Base-by-base conservation (phyloP, 495 filamentous ascomycete species). In the Aspergillus ellipticus region DNA sequence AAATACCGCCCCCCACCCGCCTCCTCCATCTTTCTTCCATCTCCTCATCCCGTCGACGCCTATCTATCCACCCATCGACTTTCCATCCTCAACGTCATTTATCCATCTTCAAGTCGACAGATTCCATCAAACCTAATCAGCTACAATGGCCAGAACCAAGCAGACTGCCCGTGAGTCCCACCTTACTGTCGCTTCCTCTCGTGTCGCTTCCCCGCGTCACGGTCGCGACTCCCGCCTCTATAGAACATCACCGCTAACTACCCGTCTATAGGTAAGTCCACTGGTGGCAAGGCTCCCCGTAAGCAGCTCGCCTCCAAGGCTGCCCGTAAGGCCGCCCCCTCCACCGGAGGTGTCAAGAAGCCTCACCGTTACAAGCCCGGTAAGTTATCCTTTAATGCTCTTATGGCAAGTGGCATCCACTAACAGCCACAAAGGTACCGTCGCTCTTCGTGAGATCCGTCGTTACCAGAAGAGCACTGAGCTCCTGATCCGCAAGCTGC, bases 391-490 rank as follows among this genome's bases (percentile, higher is more conserved):
- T 21, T 9, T 39, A 16, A 21, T 42, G n/a, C n/a, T 11, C n/a
- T 41, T n/a, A 26, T 52, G 43, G 16, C 45, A 55, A 49, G 20
- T 10, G 50, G 39, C 39, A 47, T 48, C 59, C 19, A 31, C 73
- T 82, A 72, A 78, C 58, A 59, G 19, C 31, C 24, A 24, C 3
- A 56, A n/a, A 85, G 85, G 85, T 83, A 99, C 94, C 82, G 94
- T 99, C 88, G 94, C 94, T 92, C 94, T 99, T 68, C 94, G 94
- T 93, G 94, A 99, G 84, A 99, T 99, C 76, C 95, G 94, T 92
- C 94, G 94, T 73, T 99, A 99, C 87, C 94, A 99, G 86, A 99
- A 99, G 86, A 96, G 92, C 66, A 99, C 94, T 69, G 94, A 99
- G 90, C 93, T 99, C 58, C 78, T 99, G 68, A 99, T 99, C 86